Percentiles rank a stretch among this genome's conserved stretches.
Evolutionary conservation across 495 filamentous ascomycete species (phyloP).

Genomic region (Ascodesmis nigricans): DNA sequence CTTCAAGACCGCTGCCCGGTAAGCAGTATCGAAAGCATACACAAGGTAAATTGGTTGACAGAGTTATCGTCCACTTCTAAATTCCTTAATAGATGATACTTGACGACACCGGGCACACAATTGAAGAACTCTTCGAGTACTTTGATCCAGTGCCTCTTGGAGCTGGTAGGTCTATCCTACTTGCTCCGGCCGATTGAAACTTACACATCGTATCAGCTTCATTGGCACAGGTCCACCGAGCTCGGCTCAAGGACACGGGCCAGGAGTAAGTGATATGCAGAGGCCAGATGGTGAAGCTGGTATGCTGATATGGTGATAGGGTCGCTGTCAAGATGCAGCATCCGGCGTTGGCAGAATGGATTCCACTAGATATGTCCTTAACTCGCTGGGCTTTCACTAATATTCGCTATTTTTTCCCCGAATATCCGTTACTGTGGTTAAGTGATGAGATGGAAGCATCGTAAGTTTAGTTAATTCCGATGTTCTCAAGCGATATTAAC

Average conservation of each 20-base stretch:
- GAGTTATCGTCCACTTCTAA: neutral
- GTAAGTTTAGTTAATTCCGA: slow-evolving; percentile 6
- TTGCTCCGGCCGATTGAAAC: too few relatives aligned
- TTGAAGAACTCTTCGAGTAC: slow-evolving; percentile 61
- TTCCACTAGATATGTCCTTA: slow-evolving; percentile 64
- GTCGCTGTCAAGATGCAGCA: slow-evolving; percentile 99
- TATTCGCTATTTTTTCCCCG: slow-evolving; percentile 81
- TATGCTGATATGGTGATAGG: slow-evolving; percentile 10
- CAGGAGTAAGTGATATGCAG: slow-evolving; percentile 31
- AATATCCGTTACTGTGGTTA: slow-evolving; percentile 93
- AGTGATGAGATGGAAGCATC: slow-evolving; percentile 81
- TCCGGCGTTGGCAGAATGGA: slow-evolving; percentile 76
- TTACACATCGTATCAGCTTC: slow-evolving; percentile 34
- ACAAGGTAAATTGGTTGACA: slow-evolving; percentile 22
- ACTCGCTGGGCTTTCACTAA: slow-evolving; percentile 77
- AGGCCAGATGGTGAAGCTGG: slow-evolving; percentile 1
- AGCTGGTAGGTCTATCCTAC: slow-evolving; percentile 29
- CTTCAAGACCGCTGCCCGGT: slow-evolving; percentile 91
- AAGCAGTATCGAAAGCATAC: slow-evolving; percentile 72
- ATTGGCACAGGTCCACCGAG: slow-evolving; percentile 82
- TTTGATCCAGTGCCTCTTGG: slow-evolving; percentile 68
- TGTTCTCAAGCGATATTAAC: neutral
- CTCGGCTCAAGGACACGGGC: slow-evolving; percentile 62
- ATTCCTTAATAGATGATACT: slow-evolving; percentile 54
- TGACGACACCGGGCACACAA: slow-evolving; percentile 55